Evolutionary conservation across 1,284 basidiomycete species (phyloP).

Genomic region (Ceratobasidium papillatum): DNA sequence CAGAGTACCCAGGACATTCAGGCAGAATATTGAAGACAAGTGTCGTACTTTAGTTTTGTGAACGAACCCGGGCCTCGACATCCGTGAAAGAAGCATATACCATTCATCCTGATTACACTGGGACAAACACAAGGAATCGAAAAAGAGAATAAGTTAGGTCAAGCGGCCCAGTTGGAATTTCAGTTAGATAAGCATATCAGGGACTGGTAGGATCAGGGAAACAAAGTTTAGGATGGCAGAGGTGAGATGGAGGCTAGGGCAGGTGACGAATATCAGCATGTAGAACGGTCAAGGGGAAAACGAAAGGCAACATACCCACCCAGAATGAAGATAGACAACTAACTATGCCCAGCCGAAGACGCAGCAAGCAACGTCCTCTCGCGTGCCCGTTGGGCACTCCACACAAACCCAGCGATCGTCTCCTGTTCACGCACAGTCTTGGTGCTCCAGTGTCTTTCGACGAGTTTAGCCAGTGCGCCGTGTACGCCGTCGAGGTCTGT

Average conservation of each 20-base stretch:
- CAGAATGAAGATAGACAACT: not conserved
- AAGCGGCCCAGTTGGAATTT: slow-evolving; percentile 14
- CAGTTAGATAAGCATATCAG: slow-evolving; percentile 9
- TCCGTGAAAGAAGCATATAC: too few species aligned
- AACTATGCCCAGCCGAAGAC: not conserved
- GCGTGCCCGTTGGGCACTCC: slow-evolving; percentile 31
- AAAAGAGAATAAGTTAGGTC: slow-evolving; percentile 11
- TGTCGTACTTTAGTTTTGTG: too few species aligned
- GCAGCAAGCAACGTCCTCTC: slow-evolving; percentile 25
- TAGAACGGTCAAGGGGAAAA: not conserved
- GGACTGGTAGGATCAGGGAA: slow-evolving; percentile 1
- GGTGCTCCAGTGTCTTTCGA: slow-evolving; percentile 26
- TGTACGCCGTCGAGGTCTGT: slow-evolving; percentile 31
- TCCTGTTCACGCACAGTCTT: slow-evolving; percentile 22
- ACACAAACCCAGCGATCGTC: slow-evolving; percentile 26
- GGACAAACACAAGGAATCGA: not conserved
- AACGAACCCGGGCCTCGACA: too few species aligned
- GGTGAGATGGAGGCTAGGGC: not conserved
- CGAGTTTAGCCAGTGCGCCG: slow-evolving; percentile 15
- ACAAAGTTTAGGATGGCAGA: not conserved
- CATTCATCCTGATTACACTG: not conserved
- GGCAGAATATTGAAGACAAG: too few species aligned
- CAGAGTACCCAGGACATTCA: too few species aligned
- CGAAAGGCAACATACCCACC: not conserved
- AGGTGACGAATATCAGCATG: not conserved